Evolutionary conservation across 2,329 filamentous ascomycete species (phyloP).

Genomic region (Verticillium tricorpus): DNA sequence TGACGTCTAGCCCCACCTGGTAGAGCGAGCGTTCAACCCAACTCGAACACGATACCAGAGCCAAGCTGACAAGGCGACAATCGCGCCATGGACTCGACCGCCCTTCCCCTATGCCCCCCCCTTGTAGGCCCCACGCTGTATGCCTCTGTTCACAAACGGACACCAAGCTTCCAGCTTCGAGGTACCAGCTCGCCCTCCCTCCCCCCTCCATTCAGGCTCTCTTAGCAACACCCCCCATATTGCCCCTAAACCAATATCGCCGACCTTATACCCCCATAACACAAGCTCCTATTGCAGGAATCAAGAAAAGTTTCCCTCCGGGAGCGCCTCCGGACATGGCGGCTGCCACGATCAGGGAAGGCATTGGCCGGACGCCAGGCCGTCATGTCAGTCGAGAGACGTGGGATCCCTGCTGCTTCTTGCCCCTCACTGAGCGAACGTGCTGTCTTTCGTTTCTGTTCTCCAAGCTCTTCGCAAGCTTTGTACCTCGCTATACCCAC

Average conservation of each 20-base stretch:
- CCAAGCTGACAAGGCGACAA: not conserved
- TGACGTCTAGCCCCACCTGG: not conserved
- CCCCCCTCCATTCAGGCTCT: not conserved
- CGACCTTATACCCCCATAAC: not conserved
- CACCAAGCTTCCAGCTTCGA: not conserved
- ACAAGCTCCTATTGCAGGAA: not conserved
- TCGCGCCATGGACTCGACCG: not conserved
- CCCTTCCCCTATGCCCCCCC: not conserved
- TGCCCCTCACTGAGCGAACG: too few relatives aligned
- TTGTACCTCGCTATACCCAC: too few relatives aligned
- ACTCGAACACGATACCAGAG: not conserved
- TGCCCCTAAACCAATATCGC: not conserved
- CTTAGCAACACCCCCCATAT: not conserved
- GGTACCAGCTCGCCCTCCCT: not conserved
- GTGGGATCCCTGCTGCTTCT: too few relatives aligned
- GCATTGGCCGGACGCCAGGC: not conserved
- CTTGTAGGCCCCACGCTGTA: not conserved
- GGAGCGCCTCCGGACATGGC: not conserved
- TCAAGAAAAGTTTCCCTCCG: not conserved
- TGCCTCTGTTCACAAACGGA: not conserved
- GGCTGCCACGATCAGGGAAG: not conserved
- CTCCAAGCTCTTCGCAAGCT: too few relatives aligned
- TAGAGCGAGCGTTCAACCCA: not conserved
- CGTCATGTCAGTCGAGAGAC: too few relatives aligned
- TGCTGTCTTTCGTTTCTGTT: too few relatives aligned